Conservation (phyloP, 2,329 filamentous ascomycete species). For the Ceratocystis harringtonii region DNA sequence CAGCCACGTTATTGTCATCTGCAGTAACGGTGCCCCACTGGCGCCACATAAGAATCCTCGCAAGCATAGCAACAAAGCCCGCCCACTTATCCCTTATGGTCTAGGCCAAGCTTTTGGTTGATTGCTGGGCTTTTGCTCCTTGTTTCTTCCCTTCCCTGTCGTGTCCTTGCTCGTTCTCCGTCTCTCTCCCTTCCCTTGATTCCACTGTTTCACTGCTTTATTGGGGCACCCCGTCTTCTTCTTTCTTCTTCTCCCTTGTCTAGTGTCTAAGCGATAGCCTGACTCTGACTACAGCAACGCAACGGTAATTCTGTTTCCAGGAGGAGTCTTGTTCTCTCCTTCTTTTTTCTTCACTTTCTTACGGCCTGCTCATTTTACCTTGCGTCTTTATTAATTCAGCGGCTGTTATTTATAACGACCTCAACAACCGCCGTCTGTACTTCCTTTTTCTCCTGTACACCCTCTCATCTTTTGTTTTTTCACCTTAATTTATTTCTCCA, state of each 20-base stretch:
- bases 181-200: neutral
- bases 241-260: constrained; percentile 1
- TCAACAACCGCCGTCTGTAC: neutral
- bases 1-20: neutral
- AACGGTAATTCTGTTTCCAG: neutral
- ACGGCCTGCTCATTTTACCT: neutral
- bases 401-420: neutral
- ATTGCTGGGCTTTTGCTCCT: neutral
- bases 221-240: neutral
- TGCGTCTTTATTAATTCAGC: neutral
- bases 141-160: neutral
- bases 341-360: neutral
- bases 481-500: neutral
- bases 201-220: neutral
- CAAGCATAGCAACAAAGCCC: neutral
- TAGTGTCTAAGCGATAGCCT: neutral
- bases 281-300: constrained; percentile 4
- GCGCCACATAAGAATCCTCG: neutral
- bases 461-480: neutral
- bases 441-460: neutral
- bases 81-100: neutral
- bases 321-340: neutral
- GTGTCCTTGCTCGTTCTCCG: neutral
- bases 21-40: neutral
- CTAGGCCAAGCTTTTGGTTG: neutral